Percentiles rank a stretch among this genome's conserved stretches.
These are phyloP conservation scores for Ustilago curta DNA, from an alignment of 1,284 basidiomycete species.

Conservation along the genomic window DNA sequence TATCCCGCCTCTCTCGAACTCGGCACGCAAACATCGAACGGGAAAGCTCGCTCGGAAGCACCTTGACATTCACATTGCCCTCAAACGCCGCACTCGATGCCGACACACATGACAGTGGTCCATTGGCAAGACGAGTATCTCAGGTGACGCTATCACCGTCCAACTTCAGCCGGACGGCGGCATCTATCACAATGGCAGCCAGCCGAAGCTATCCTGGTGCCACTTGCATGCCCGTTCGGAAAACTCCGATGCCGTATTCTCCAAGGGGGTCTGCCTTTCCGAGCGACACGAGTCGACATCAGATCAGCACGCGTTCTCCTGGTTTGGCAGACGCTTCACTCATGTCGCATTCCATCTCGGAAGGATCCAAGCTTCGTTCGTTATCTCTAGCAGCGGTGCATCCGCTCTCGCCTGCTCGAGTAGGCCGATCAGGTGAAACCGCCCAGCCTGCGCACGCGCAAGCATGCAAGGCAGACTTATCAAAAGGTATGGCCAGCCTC, in stretches of 20 bases:
- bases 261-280: constrained; percentile 1
- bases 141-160: constrained; percentile 15
- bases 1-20: background rate
- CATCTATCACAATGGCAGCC: constrained; percentile 4
- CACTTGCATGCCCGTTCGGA: constrained; percentile 9
- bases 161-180: background rate
- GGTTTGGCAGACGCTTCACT: background rate
- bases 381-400: constrained; percentile 24
- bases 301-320: background rate
- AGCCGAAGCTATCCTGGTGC: constrained; percentile 26
- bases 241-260: constrained; percentile 14
- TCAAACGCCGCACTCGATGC: background rate
- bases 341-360: constrained; percentile 4
- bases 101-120: constrained; percentile 7
- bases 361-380: constrained; percentile 16
- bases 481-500: background rate
- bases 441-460: background rate
- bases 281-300: background rate
- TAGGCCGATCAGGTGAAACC: no score
- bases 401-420: constrained; percentile 2
- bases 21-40: background rate
- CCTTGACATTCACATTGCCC: background rate
- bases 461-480: background rate
- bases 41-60: background rate
- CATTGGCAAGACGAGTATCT: constrained; percentile 14